Percentiles rank a stretch among this genome's conserved stretches.
Evolutionary conservation across 1,284 basidiomycete genomes (phyloP).

Genomic region (Apiotrichum siamense): DNA sequence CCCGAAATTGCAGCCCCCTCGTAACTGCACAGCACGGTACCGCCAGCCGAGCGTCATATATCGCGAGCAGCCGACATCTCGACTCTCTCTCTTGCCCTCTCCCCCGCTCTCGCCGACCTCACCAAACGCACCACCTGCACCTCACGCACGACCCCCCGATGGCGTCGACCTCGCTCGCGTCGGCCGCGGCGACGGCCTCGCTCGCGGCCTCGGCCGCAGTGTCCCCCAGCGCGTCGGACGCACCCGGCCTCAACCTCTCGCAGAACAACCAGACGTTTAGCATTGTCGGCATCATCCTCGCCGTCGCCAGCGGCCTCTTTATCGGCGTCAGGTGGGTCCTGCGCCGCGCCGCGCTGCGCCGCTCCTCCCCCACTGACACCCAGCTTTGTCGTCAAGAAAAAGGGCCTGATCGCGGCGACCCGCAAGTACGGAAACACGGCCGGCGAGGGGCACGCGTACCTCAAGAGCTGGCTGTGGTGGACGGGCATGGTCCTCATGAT

Average conservation of each 20-base stretch:
- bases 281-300: constrained; percentile 63
- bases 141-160: not conserved
- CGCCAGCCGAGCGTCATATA: too few relatives aligned
- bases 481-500: constrained; percentile 49
- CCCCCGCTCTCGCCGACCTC: too few relatives aligned
- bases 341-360: not conserved
- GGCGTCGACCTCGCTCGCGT: not conserved
- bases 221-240: not conserved
- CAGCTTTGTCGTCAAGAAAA: constrained; percentile 76
- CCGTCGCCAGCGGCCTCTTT: constrained; percentile 74
- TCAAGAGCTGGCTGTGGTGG: constrained; percentile 81
- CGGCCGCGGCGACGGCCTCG: not conserved
- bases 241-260: not conserved
- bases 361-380: constrained; percentile 1
- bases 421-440: constrained; percentile 56
- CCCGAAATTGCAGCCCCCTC: too few relatives aligned
- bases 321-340: constrained; percentile 82
- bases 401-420: constrained; percentile 58
- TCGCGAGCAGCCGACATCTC: too few relatives aligned
- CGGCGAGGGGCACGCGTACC: constrained; percentile 90
- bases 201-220: not conserved
- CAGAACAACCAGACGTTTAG: constrained; percentile 47
- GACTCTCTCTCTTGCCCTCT: too few relatives aligned
- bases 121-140: not conserved
- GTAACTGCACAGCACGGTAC: too few relatives aligned